Evolutionary conservation across 2,329 filamentous ascomycete genomes (phyloP).

Genomic region (Colletotrichum caudatum): DNA sequence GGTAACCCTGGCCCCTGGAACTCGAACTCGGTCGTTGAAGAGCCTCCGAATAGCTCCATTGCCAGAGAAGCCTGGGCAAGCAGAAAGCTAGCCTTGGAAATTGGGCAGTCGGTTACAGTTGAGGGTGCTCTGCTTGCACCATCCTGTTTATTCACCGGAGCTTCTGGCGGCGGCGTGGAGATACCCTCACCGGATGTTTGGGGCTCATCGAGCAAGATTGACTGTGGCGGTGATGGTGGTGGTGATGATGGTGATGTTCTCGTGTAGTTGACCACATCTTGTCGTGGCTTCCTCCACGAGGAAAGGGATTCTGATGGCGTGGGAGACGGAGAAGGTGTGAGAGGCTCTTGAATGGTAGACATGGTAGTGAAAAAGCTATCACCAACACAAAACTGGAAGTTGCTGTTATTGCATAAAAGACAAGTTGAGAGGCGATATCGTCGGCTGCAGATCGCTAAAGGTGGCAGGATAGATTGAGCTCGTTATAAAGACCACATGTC

Average conservation of each 20-base stretch:
- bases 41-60: conserved; percentile 7
- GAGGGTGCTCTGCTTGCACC: neutral
- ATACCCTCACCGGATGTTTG: neutral
- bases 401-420: neutral
- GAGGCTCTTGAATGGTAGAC: conserved; percentile 13
- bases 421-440: neutral
- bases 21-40: conserved; percentile 23
- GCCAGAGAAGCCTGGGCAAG: conserved; percentile 34
- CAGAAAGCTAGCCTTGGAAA: conserved; percentile 37
- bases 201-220: neutral
- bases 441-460: neutral
- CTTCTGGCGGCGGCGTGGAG: conserved; percentile 25
- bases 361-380: conserved; percentile 6
- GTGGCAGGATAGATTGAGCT: neutral
- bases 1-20: conserved; percentile 1
- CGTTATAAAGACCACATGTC: neutral
- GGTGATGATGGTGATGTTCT: neutral
- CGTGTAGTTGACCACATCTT: conserved; percentile 11
- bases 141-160: neutral
- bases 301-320: neutral
- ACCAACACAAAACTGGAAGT: neutral
- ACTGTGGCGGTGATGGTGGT: conserved; percentile 1
- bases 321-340: conserved; percentile 16
- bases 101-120: conserved; percentile 22
- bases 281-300: conserved; percentile 3